Base-by-base conservation (phyloP, 495 filamentous ascomycete genomes). In the Penicillium ochrochloron region DNA sequence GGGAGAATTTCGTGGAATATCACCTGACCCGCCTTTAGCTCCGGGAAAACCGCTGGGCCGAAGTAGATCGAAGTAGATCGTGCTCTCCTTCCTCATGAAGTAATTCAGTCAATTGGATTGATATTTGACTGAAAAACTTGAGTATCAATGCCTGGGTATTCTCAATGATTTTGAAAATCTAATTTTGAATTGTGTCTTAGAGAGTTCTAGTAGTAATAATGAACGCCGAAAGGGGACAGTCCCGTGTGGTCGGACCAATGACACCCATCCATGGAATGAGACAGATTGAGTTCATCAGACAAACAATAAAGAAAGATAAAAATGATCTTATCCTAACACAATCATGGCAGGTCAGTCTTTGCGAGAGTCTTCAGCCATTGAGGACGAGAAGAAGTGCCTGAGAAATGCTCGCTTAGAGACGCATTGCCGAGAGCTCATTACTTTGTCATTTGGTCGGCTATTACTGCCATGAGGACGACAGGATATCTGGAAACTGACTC, bases 1-100 rank as follows among this genome's bases (percentile, higher is more conserved):
- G 68, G 73, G 62, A 61, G 71, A 74, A 72, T 65, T 74, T 74
- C 48, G 58, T 70, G 61, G 42, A 44, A 44, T 44, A 64, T 75
- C 66, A 72, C 66, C 69, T 70, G 66, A 74, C 65, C 68, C 68
- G 60, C 54, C 54, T 51, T 62, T 62, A 61, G 62, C 37, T 52
- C 48, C 66, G 60, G 70, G 66, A 70, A 70, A 64, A 71, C 65
- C 46, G 62, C 60, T 67, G 64, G 44, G 55, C 66, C 70, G 66
- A 69, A 57, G 21, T 60, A 60, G 44, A 53, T 60, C 70, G 66
- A 69, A 57, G 21, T 60, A 60, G 44, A 53, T 60, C 50, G 50
- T 44, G 60, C 42, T 48, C 39, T 25, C 44, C 41, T 37, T 51
- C 39, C 19, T 35, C 29, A 51, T 23, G 9, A 11, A 27, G 29